These are phyloP conservation scores for Stachybotrys chlorohalonatus DNA, from an alignment of 2,329 filamentous ascomycete species.

Conservation along the genomic window DNA sequence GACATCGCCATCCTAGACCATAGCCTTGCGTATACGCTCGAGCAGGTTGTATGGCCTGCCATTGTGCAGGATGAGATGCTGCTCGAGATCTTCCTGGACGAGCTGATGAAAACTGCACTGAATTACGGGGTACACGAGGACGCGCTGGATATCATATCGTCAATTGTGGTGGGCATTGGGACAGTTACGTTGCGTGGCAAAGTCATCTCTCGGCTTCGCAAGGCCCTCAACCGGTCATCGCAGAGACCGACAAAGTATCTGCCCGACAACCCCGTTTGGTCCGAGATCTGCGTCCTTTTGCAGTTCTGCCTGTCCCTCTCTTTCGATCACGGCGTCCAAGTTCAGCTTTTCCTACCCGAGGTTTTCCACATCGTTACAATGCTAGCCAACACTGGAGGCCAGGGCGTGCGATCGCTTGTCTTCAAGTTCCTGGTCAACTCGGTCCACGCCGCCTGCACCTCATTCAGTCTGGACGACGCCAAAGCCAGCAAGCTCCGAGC, in stretches of 20 bases:
- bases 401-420: conserved; percentile 48
- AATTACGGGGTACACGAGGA: conserved; percentile 48
- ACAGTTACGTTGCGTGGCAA: conserved; percentile 58
- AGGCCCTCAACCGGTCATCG: conserved; percentile 58
- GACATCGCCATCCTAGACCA: conserved; percentile 55
- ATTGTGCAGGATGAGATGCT: conserved; percentile 57
- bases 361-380: conserved; percentile 64
- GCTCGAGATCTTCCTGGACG: conserved; percentile 58
- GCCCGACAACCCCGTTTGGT: conserved; percentile 59
- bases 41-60: conserved; percentile 56
- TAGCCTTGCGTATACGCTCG: conserved; percentile 48
- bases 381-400: conserved; percentile 55
- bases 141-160: conserved; percentile 50
- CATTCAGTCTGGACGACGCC: conserved; percentile 52
- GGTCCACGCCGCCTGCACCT: conserved; percentile 58
- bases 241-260: conserved; percentile 56
- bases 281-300: conserved; percentile 58
- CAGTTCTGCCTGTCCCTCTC: conserved; percentile 58
- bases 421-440: conserved; percentile 58
- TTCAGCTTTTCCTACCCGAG: conserved; percentile 59
- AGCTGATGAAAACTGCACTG: conserved; percentile 55
- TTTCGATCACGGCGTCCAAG: conserved; percentile 58
- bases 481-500: conserved; percentile 46
- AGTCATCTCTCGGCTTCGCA: conserved; percentile 55
- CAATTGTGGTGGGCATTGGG: conserved; percentile 53